These are phyloP conservation scores for Megacollybia marginata DNA, from an alignment of 768 basidiomycete genomes.

Conservation along the genomic window DNA sequence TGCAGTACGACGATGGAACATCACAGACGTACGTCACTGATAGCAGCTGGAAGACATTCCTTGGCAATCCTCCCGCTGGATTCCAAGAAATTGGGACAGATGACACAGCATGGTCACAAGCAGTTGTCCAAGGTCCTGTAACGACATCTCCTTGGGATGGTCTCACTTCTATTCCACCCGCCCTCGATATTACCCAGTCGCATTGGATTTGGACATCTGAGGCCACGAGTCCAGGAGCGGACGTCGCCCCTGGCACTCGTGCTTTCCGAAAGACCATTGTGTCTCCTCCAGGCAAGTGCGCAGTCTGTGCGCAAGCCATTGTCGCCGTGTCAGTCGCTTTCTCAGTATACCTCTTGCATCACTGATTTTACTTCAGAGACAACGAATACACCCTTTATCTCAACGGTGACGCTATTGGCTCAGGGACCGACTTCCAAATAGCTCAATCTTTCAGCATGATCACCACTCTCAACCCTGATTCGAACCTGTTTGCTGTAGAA, in stretches of 20 bases:
- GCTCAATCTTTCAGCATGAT: conserved; percentile 2
- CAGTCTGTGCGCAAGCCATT: too few relatives aligned
- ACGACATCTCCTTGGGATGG: conserved; percentile 20
- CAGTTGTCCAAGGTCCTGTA: conserved; percentile 14
- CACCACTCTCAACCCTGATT: neutral
- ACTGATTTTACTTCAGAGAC: conserved; percentile 6
- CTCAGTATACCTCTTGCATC: too few relatives aligned
- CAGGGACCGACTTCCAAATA: conserved; percentile 2
- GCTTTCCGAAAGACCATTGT: too few relatives aligned
- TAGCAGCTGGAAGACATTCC: conserved; percentile 15
- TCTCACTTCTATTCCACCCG: conserved; percentile 13
- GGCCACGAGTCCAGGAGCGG: too few relatives aligned
- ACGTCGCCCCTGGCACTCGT: too few relatives aligned
- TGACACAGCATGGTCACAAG: conserved; percentile 16
- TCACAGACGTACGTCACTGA: conserved; percentile 14
- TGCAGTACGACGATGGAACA: conserved; percentile 21
- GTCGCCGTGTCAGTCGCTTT: too few relatives aligned
- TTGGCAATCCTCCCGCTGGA: conserved; percentile 12
- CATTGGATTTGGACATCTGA: too few relatives aligned
- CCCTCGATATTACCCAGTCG: too few relatives aligned
- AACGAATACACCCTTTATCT: conserved; percentile 20
- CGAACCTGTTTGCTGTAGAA: conserved; percentile 2
- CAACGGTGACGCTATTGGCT: conserved; percentile 16
- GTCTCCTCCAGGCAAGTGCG: too few relatives aligned
- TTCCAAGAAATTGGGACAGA: conserved; percentile 14